Evolutionary conservation across 371 early-diverging fungal genomes (phyloP), one percentile per base, ranked within the genome.

Genomic region (Syncephalastrum racemosum): DNA sequence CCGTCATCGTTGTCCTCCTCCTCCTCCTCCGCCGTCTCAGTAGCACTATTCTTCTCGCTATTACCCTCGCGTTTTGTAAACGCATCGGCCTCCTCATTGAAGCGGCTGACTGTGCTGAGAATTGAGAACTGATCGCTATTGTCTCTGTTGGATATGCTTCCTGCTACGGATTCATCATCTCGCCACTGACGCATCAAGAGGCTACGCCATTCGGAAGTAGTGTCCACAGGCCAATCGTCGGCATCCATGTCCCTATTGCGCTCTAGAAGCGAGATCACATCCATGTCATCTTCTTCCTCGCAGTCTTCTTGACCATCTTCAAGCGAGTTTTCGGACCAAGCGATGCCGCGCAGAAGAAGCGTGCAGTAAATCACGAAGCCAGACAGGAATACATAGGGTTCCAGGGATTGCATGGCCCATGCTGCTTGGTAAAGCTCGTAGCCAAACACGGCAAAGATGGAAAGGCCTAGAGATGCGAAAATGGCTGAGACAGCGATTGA

Each of bases 111-210:
- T 12, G 36, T 31, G 12, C 36, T 31, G 8, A 31, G 36, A 12
- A 31, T 10, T 12, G 36, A 31, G 10, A 31, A 31, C 36, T 31
- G 36, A 10, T 31, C 36, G 10, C 36, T 31, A 2, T 5, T 10
- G 2, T 31, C 10, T 2, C 12, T 31, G 36, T 31, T 31, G 36
- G 36, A 31, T 31, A 1, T 31, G 36, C 36, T 31, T 8, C 36
- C 36, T 31, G 36, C 36, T 12, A 31, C 36, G 36, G 36, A 31
- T 8, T 31, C 36, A 12, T 55, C 60, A 22, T 42, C 57, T 22
- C 62, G 61, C 68, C 68, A 71, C 14, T 65, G 51, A 25, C 68
- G 56, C 8, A 68, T 68, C 15, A 71, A 20, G 16, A 71, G 42
- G 47, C 62, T 56, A 40, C 58, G 57, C 71, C 71, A 70, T 52